Base-by-base conservation (phyloP, 768 basidiomycete genomes). In the Multifurca ochricompacta region DNA sequence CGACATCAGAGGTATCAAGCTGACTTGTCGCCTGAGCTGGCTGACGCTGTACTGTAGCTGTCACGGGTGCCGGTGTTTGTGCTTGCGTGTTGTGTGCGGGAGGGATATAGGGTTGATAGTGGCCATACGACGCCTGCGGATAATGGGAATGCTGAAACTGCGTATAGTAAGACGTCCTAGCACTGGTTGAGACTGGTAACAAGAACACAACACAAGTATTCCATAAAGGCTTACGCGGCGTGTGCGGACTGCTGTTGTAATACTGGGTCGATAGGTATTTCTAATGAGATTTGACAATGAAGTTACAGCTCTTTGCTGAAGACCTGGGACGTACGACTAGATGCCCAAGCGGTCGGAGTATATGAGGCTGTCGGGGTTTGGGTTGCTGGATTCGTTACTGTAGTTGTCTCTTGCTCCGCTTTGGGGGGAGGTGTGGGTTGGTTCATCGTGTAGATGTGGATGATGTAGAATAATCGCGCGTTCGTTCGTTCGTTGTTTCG, bases 1-100 rank as follows among this genome's bases (percentile, higher is more conserved):
- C 80, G 31, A 91, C 78, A 62, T 91, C 88, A 3, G 82, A 69
- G 3, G 80, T 81, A 60, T 86, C 85, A 53, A 81, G 54, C 32
- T 61, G 51, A 40, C 40, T 52, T 19, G 43, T n/a, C 9, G 35
- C 51, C 16, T 43, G 51, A 6, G 59, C 39, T 4, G 46, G 19
- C 46, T 49, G 59, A 39, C 48, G 54, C 36, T 44, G 41, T 28
- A 45, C 37, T 5, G 49, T 49, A 11, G 58, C 45, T 11, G 48
- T 45, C 8, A 54, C 37, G 18, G 54, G 45, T 3, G 58, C 52
- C 30, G 58, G 67, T 48, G 50, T 53, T 51, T 21, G 70, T 39
- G 59, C 56, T 51, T 65, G 64, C 8, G 68, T 59, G 0, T 67
- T 16, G 14, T 52, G 60, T 4, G 47, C 42, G 3, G 58, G 58